Conservation (phyloP, 2,329 filamentous ascomycete species). For the Arthrobotrys sphaeroides region DNA sequence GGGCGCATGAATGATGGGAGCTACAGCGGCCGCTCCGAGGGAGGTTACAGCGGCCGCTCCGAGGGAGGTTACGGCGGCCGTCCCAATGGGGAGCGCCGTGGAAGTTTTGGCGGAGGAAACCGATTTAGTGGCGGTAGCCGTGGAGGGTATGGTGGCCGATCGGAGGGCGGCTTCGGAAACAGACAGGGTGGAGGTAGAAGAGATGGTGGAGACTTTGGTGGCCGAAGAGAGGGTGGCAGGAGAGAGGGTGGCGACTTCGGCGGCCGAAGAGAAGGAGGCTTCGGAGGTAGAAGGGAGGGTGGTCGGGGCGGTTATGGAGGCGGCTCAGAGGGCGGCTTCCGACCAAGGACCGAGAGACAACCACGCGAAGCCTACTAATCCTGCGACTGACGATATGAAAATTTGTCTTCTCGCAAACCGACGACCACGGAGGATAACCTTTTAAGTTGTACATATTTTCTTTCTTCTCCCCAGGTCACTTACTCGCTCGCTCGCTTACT, state of each 20-base stretch:
- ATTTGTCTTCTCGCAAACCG: neutral
- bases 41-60: neutral
- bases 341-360: slow-evolving; percentile 22
- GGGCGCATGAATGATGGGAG: neutral
- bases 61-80: slow-evolving; percentile 19
- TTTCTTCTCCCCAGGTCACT: slow-evolving; percentile 31
- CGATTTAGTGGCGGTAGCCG: neutral
- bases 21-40: neutral
- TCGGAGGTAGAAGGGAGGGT: too few relatives aligned
- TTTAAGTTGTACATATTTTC: neutral
- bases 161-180: neutral
- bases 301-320: slow-evolving; percentile 3
- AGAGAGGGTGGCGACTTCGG: slow-evolving; percentile 12
- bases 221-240: neutral
- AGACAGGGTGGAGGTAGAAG: neutral
- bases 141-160: slow-evolving; percentile 16
- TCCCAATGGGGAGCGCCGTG: slow-evolving; percentile 17
- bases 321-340: neutral
- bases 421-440: neutral
- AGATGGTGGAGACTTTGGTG: slow-evolving; percentile 9
- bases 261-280: slow-evolving; percentile 20
- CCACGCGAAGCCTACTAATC: slow-evolving; percentile 20
- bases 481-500: slow-evolving; percentile 24
- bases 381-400: neutral
- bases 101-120: neutral